Conservation (phyloP, 2,329 filamentous ascomycete species). For the Hymenoscyphus salicellus region DNA sequence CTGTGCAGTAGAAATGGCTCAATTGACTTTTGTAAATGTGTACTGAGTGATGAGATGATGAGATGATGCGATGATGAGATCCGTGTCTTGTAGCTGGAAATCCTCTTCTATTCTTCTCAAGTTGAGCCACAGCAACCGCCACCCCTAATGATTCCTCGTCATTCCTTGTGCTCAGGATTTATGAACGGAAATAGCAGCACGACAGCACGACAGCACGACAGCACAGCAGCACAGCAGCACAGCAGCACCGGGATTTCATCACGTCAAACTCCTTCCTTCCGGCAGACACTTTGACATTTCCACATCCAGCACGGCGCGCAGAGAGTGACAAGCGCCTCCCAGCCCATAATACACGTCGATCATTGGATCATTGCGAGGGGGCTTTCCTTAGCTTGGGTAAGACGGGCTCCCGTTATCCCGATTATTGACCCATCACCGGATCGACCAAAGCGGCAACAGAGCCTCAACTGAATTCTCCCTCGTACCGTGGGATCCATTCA, state of each 20-base stretch:
- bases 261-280: constrained; percentile 1
- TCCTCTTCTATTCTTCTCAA: not conserved
- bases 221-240: too few species aligned
- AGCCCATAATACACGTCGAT: not conserved
- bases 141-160: not conserved
- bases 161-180: too few species aligned
- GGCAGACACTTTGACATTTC: not conserved
- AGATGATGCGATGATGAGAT: too few species aligned
- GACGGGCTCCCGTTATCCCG: constrained; percentile 15
- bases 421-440: constrained; percentile 6
- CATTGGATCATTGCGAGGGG: constrained; percentile 3
- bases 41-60: not conserved
- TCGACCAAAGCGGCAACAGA: not conserved
- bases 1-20: not conserved
- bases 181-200: not conserved
- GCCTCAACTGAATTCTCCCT: constrained; percentile 5
- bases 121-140: not conserved
- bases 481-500: too few species aligned
- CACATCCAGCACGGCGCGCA: not conserved
- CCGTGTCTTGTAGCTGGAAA: not conserved
- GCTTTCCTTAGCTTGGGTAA: constrained; percentile 6
- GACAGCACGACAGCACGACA: too few species aligned
- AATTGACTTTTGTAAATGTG: not conserved
- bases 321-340: not conserved
- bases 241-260: not conserved